Evolutionary conservation across 2,329 filamentous ascomycete genomes (phyloP), one percentile per base, ranked within the genome.

Genomic region (Coleophoma eucalyptorum): DNA sequence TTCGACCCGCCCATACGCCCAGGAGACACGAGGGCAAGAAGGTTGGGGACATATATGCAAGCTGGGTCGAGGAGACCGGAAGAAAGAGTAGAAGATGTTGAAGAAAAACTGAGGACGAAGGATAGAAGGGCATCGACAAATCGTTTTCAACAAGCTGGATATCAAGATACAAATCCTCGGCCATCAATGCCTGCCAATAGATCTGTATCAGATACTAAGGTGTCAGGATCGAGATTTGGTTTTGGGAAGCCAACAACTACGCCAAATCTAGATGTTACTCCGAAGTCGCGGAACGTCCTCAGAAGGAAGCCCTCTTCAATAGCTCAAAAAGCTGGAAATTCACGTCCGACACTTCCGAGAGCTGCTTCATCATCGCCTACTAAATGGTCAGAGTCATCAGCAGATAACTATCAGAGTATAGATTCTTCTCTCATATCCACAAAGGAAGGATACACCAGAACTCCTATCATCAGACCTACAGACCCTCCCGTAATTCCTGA

Each of bases 401-500:
- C 54, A 16, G 59, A 58, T 40, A 48, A 41, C n/a, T 50, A 55
- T 34, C 55, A 58, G 34, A 60, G 55, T 43, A 50, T 57, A 33
- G 60, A 60, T 18, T 43, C 57, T 37, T 59, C 57, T 5, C 21
- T 51, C n/a, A 56, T 54, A 48, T 59, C 61, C 34, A 43, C 49
- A 1, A 56, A 62, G 16, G 56, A 71, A 19, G 66, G 73, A 6
- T 70, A 75, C 37, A 73, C 71, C 12, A 74, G 58, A 49, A 49
- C 53, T 4, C 50, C 56, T 13, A 59, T 46, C 33, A 46, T 54
- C 34, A 53, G 56, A 12, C 48, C 49, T 16, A 48, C 47, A 19
- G 55, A 56, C 11, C 58, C 57, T 80, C 49, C 81, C 80, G 54
- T 66, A 13, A 62, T 64, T 55, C 82, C 82, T 2, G 82, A 86